Evolutionary conservation across 1,284 basidiomycete species (phyloP), one percentile per base, ranked within the genome.

Genomic region (Cutaneotrichosporon sp.): DNA sequence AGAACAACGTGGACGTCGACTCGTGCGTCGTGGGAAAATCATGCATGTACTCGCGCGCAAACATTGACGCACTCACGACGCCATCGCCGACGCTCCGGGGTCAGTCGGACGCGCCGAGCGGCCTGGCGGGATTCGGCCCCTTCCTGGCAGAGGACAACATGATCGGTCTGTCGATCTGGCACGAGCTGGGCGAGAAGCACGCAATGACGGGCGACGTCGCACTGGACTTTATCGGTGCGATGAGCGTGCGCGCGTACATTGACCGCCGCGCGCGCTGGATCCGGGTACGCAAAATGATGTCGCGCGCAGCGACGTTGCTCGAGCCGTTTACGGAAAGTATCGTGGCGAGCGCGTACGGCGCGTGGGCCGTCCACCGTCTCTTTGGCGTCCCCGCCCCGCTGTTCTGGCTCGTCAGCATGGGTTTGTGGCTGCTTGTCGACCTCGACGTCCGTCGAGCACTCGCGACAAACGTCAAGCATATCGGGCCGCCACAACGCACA

Each of bases 1-100:
- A 75, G 74, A 73, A 76, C 62, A 64, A 84, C 0, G 77, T 88
- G 44, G 86, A 85, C 4, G 77, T 97, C 52, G 96, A 97, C 49
- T 94, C 90, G 0, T 99, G 96, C 71, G 90, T 98, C 13, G 88
- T 97, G 61, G 96, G 96, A 61, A 99, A 99, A 76, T 93, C 90
- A 52, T 93, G 92, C 73, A 74, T 99, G 58, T 98, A 93, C 75
- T 85, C 90, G 43, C 87, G 90, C 49, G 87, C 88, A 35, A 91
- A 96, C 70, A 75, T 76, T 45, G 52, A 47, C 33, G 54, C 64
- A 14, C 63, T 74, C 18, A 55, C 63, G 4, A 65, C 70, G 2
- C 73, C 71, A 15, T 67, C 71, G 2, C 68, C 67, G 4, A 62
- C 64, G 1, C 60, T 74, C 2, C 63, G 59, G 7, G 15, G 35